Base-by-base conservation (phyloP, 306 rosid genomes). In the Ziziphus jujuba region DNA sequence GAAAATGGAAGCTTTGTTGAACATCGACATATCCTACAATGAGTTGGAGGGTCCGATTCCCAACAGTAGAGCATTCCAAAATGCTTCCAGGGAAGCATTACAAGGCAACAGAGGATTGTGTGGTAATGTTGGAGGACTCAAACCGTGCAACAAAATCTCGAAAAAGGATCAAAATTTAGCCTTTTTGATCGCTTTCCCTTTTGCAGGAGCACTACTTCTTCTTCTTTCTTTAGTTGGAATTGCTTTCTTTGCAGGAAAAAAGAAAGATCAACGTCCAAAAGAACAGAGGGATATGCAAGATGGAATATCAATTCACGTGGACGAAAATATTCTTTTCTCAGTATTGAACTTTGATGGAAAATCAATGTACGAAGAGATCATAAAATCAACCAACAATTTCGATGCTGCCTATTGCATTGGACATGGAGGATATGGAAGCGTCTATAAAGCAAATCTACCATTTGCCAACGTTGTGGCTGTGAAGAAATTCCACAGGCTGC, bases 1-100 rank as follows among this genome's bases (percentile, higher is more conserved):
- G 1, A 13, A 48, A 1, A 43, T 75, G 73, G 9, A 0, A 10
- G 4, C 67, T 0, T 20, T 38, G 56, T 13, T 65, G 9, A 17
- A 47, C 19, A 40, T 73, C 9, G 72, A 73, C 61, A 5, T 71
- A 5, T 71, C 75, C 8, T 40, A 71, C 61, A 71, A 71, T 34
- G 20, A 61, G 56, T n/a, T 71, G n/a, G 43, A 35, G 16, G 79
- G 73, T 38, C 68, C 73, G 0, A 4, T 66, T 54, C 78, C 73
- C 1, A 40, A 58, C 21, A 28, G 20, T 54, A 67, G 0, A 19
- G 60, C 53, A 20, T 59, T 70, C 59, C 56, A 50, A 54, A 5
- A 14, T 14, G 53, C 61, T 36, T 14, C 23, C 0, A 22, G 13
- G 23, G 59, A 55, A 24, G 59, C 59, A 22, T 54, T 66, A 12